phyloP scores from a whole-genome alignment of 2,329 filamentous ascomycete species.

The Hortaea werneckii region DNA sequence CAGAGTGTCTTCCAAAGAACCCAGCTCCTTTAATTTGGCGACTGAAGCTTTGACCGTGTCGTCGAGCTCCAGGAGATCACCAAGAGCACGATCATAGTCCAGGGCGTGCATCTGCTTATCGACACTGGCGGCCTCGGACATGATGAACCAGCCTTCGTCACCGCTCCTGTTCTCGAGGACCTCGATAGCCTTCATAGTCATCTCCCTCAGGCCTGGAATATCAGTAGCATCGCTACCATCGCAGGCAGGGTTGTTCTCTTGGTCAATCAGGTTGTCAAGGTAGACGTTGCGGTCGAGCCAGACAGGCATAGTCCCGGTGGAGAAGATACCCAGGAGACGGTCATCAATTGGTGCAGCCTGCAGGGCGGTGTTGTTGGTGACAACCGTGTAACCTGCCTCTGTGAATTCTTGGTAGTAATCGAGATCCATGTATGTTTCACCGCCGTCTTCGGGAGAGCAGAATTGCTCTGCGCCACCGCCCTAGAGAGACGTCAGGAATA shows the following conservation, averaged over 20 bases:
- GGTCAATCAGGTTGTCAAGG: conserved; percentile 54
- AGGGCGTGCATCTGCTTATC: conserved; percentile 85
- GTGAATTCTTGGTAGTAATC: conserved; percentile 65
- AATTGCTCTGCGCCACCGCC: conserved; percentile 71
- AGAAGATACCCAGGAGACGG: conserved; percentile 69
- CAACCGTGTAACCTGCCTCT: conserved; percentile 61
- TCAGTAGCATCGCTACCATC: conserved; percentile 55
- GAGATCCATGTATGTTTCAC: conserved; percentile 55
- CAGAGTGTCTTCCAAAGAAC: conserved; percentile 63
- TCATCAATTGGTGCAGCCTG: conserved; percentile 45
- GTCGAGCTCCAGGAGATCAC: conserved; percentile 75
- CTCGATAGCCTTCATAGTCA: conserved; percentile 80
- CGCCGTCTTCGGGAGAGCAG: conserved; percentile 43
- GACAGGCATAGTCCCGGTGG: conserved; percentile 62
- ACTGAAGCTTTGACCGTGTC: conserved; percentile 71
- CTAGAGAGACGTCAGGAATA: not conserved
- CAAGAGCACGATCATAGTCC: conserved; percentile 77
- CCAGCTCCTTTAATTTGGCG: conserved; percentile 54
- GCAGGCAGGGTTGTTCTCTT: conserved; percentile 61
- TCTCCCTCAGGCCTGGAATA: conserved; percentile 75
- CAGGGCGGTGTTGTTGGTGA: conserved; percentile 65
- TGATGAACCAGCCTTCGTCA: conserved; percentile 68
- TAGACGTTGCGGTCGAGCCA: conserved; percentile 84
- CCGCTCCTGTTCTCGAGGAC: conserved; percentile 49
- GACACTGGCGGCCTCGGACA: conserved; percentile 76